phyloP scores from a whole-genome alignment of 1,139 yeast genomes.

The Magnusiomyces magnusii region DNA sequence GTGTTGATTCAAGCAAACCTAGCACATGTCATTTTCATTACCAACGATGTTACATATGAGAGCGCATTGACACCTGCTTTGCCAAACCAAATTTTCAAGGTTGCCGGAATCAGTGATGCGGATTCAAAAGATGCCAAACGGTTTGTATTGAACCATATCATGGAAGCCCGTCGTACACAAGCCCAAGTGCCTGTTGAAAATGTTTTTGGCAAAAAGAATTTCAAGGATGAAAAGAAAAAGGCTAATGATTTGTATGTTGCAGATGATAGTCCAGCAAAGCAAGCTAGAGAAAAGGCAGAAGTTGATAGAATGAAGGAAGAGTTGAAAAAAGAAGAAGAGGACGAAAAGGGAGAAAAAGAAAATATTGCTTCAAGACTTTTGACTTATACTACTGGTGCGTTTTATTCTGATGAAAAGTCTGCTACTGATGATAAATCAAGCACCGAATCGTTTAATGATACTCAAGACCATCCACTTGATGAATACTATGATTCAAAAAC shows the following conservation, averaged over 20 bases:
- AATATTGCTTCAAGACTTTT: background rate
- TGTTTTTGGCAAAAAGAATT: background rate
- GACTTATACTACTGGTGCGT: background rate
- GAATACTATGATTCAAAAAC: conserved; percentile 12
- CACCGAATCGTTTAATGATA: no score
- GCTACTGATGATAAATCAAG: conserved; percentile 2
- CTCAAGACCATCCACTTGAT: conserved; percentile 6
- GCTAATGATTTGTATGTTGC: background rate
- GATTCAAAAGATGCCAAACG: conserved; percentile 59
- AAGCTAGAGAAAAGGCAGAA: conserved; percentile 13
- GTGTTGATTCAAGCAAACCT: conserved; percentile 63
- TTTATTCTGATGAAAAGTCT: conserved; percentile 3
- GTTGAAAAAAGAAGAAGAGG: conserved; percentile 4
- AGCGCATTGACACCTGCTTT: conserved; percentile 56
- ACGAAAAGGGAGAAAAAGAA: background rate
- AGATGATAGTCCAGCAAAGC: background rate
- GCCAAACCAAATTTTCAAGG: conserved; percentile 82
- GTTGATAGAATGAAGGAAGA: conserved; percentile 19
- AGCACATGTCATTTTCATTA: conserved; percentile 84
- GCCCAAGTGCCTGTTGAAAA: conserved; percentile 7
- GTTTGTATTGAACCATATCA: conserved; percentile 58
- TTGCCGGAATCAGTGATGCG: conserved; percentile 73
- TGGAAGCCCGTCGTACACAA: conserved; percentile 15
- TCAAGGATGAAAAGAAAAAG: conserved; percentile 1
- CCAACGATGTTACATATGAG: conserved; percentile 75